Conservation (phyloP, 331 rosid genomes). For the Arachis monticola region DNA sequence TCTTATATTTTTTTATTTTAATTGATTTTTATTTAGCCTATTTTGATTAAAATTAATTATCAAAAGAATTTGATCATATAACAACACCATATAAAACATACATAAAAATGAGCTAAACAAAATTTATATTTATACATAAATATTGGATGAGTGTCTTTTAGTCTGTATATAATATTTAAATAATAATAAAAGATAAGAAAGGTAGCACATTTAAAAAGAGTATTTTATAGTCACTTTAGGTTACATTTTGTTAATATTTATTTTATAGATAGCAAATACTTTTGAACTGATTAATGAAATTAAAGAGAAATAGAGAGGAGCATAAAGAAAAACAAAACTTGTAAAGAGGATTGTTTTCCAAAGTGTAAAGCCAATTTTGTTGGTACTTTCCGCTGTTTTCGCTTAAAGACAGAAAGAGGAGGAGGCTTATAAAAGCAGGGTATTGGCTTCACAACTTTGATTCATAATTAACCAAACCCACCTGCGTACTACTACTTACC, state of each 20-base stretch:
- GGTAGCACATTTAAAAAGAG: not conserved
- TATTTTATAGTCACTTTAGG: too few species aligned
- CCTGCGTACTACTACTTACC: slow-evolving; percentile 22
- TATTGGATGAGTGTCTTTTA: too few species aligned
- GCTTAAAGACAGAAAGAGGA: slow-evolving; percentile 39
- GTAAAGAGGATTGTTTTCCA: slow-evolving; percentile 41
- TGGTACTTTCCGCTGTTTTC: slow-evolving; percentile 50
- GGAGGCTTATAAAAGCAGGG: slow-evolving; percentile 57
- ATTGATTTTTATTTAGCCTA: too few species aligned
- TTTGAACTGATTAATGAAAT: not conserved
- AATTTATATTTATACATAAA: too few species aligned
- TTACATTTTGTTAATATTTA: too few species aligned
- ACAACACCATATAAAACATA: too few species aligned
- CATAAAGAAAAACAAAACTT: slow-evolving; percentile 11
- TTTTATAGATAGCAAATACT: too few species aligned
- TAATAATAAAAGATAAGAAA: not conserved
- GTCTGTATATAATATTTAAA: too few species aligned
- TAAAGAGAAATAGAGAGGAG: not conserved
- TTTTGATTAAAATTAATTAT: too few species aligned
- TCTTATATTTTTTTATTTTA: too few species aligned
- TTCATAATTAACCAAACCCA: slow-evolving; percentile 36
- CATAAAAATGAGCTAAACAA: too few species aligned
- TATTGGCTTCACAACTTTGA: slow-evolving; percentile 43
- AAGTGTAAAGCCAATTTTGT: slow-evolving; percentile 55
- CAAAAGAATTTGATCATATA: too few species aligned